Conservation (phyloP, 164 flowering plant genomes). For the Chimonanthus salicifolius region DNA sequence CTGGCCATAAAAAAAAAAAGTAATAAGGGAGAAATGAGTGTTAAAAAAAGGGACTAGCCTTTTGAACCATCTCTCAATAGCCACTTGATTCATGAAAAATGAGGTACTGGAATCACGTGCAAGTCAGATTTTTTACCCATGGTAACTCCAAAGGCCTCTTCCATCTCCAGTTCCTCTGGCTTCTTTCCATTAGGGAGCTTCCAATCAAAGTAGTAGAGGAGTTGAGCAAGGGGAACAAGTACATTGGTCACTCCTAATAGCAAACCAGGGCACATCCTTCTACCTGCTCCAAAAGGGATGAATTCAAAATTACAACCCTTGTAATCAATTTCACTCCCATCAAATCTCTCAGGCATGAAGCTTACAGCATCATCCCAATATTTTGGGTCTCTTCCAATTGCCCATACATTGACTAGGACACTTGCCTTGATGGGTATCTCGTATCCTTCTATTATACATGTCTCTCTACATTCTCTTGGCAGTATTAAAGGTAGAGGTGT, state of each 20-base stretch:
- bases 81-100: background rate
- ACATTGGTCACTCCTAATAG: too few relatives aligned
- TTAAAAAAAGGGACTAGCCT: too few relatives aligned
- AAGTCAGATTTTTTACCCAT: background rate
- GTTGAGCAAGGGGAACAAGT: too few relatives aligned
- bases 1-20: too few relatives aligned
- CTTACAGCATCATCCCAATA: constrained; percentile 18
- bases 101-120: background rate
- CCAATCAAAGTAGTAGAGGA: constrained; percentile 18
- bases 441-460: constrained; percentile 27
- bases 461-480: constrained; percentile 23
- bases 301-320: constrained; percentile 19
- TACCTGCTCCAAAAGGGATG: constrained; percentile 25
- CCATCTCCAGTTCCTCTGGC: constrained; percentile 21
- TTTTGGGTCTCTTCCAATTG: constrained; percentile 29
- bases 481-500: too few relatives aligned
- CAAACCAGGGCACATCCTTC: too few relatives aligned
- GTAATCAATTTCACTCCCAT: constrained; percentile 12
- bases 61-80: too few relatives aligned
- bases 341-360: constrained; percentile 22
- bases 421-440: constrained; percentile 26
- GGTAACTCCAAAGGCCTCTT: constrained; percentile 17
- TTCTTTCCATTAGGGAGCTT: constrained; percentile 12
- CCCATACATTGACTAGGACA: constrained; percentile 33
- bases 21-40: too few relatives aligned